A percentile compares a stretch with the other conserved stretches of the same genome.
These are phyloP conservation scores for Cordyceps cicadae DNA, from an alignment of 2,329 filamentous ascomycete species.

Conservation along the genomic window DNA sequence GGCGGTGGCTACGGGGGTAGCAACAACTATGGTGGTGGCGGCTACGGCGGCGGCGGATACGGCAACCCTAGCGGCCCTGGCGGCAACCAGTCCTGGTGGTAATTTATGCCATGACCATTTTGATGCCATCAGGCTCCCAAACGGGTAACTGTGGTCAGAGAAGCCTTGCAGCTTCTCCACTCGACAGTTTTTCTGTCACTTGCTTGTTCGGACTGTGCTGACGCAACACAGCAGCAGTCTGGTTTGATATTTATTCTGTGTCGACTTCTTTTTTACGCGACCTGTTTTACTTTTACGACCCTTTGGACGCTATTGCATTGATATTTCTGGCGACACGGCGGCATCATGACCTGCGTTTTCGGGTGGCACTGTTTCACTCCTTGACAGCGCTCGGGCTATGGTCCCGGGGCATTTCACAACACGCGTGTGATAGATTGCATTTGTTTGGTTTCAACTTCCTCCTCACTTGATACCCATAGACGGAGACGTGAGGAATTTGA, in stretches of 20 bases:
- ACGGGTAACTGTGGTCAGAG: not conserved
- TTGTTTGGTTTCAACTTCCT: conserved; percentile 36
- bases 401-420: conserved; percentile 31
- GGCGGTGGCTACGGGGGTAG: conserved; percentile 23
- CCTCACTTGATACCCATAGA: conserved; percentile 39
- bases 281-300: conserved; percentile 8
- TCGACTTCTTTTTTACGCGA: not conserved
- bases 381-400: conserved; percentile 27
- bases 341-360: conserved; percentile 32
- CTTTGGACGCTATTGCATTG: conserved; percentile 22
- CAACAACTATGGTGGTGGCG: conserved; percentile 31
- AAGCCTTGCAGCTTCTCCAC: not conserved
- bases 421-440: conserved; percentile 37
- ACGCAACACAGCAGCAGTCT: conserved; percentile 13
- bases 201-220: not conserved
- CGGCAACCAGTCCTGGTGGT: conserved; percentile 62
- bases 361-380: conserved; percentile 24
- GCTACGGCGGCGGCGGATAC: conserved; percentile 38
- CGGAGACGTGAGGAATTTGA: conserved; percentile 32
- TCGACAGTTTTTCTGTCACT: not conserved
- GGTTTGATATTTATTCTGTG: conserved; percentile 19
- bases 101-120: conserved; percentile 22
- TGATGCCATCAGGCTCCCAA: not conserved
- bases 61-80: conserved; percentile 63
- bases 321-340: conserved; percentile 29